phyloP scores from a whole-genome alignment of 495 filamentous ascomycete species.

The Usnea hakonensis region DNA sequence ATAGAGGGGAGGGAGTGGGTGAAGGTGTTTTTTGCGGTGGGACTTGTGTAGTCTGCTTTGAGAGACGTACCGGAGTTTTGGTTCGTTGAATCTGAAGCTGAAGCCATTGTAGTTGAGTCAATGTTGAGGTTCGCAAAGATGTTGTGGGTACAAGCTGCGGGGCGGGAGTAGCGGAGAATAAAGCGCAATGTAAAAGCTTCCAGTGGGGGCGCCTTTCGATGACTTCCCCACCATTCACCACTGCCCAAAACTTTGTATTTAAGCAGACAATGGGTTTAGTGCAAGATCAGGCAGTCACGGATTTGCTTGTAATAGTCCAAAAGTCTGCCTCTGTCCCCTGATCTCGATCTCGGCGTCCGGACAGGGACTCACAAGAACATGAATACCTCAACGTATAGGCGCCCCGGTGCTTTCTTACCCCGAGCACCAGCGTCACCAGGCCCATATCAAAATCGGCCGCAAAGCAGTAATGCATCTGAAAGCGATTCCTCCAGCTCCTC shows the following conservation, averaged over 20 bases:
- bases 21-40: conserved; percentile 41
- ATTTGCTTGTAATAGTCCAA: neutral
- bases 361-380: conserved; percentile 4
- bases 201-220: neutral
- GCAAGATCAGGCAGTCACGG: neutral
- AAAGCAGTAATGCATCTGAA: conserved; percentile 41
- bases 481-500: conserved; percentile 47
- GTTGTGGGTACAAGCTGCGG: neutral
- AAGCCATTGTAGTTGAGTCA: neutral
- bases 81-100: neutral
- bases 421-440: conserved; percentile 22
- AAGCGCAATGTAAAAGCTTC: neutral
- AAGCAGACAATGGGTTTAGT: neutral
- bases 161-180: neutral
- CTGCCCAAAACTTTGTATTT: neutral
- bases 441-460: conserved; percentile 18
- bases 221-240: neutral
- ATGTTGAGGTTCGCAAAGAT: too few relatives aligned
- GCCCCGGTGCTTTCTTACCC: conserved; percentile 25
- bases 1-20: conserved; percentile 34
- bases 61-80: conserved; percentile 27
- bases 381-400: conserved; percentile 24
- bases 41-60: conserved; percentile 52
- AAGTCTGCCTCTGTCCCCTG: neutral
- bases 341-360: neutral